phyloP scores from a whole-genome alignment of 2,329 filamentous ascomycete genomes.

The Colletotrichum brevisporum region DNA sequence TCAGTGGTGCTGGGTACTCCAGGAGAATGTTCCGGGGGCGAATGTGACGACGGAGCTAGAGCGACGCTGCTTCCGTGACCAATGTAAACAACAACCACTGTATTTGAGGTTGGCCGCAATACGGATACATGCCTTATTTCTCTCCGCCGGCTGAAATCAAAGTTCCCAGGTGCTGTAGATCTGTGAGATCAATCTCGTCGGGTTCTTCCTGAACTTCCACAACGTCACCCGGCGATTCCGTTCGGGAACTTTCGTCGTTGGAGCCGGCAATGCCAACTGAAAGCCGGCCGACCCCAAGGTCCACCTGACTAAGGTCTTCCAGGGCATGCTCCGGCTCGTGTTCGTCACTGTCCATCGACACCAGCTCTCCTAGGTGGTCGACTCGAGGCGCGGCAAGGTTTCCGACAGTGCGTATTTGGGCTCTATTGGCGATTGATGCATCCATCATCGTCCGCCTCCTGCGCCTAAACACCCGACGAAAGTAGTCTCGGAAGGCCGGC shows the following conservation, averaged over 20 bases:
- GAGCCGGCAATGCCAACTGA: conserved; percentile 6
- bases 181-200: conserved; percentile 7
- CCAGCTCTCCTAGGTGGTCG: conserved; percentile 8
- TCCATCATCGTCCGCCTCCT: neutral
- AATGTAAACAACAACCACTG: no score
- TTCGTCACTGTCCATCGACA: conserved; percentile 17
- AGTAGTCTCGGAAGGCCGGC: conserved; percentile 31
- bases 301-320: neutral
- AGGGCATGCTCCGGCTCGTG: neutral
- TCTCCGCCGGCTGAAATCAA: no score
- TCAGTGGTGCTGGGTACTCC: no score
- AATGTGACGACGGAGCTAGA: no score
- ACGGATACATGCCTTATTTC: no score
- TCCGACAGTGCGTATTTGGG: conserved; percentile 7
- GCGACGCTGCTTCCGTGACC: no score
- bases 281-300: conserved; percentile 6
- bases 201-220: neutral
- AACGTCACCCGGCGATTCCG: neutral
- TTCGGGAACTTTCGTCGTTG: neutral
- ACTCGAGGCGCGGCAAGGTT: neutral
- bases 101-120: no score
- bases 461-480: conserved; percentile 22
- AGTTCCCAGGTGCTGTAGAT: conserved; percentile 6
- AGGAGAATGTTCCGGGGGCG: no score
- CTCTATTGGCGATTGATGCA: neutral